A percentile compares a stretch with the other conserved stretches of the same genome.
phyloP scores from a whole-genome alignment of 306 rosid species.

The Lathyrus aphaca region DNA sequence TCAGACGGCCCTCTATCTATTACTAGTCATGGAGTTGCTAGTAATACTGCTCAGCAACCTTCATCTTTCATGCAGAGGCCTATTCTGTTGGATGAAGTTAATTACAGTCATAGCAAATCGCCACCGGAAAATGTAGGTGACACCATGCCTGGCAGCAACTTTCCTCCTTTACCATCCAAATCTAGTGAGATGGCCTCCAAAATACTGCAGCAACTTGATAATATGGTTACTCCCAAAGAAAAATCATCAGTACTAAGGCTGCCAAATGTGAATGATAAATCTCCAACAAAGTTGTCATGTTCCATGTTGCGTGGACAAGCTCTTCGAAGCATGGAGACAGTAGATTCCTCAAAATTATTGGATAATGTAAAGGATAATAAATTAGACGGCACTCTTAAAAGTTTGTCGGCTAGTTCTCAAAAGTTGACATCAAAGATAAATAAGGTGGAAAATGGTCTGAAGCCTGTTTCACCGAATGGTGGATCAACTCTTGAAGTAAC shows the following conservation, averaged over 20 bases:
- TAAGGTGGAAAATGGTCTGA: conserved; percentile 55
- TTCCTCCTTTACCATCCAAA: conserved; percentile 57
- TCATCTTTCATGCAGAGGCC: conserved; percentile 57
- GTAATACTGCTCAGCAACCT: conserved; percentile 45
- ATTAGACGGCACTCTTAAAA: conserved; percentile 36
- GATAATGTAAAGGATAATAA: conserved; percentile 41
- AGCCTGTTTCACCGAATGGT: conserved; percentile 41
- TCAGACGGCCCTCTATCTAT: conserved; percentile 49
- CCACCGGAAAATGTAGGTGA: conserved; percentile 53
- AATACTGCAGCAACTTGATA: conserved; percentile 85
- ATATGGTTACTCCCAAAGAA: conserved; percentile 69
- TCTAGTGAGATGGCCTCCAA: conserved; percentile 85
- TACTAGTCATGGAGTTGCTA: conserved; percentile 42
- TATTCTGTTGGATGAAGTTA: conserved; percentile 45
- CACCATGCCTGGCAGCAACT: conserved; percentile 55
- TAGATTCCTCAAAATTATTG: conserved; percentile 68
- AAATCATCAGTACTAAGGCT: conserved; percentile 57
- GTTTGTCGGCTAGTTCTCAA: conserved; percentile 41
- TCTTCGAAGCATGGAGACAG: conserved; percentile 77
- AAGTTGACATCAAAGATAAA: conserved; percentile 46
- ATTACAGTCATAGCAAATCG: conserved; percentile 38
- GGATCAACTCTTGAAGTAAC: conserved; percentile 38
- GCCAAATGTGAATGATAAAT: conserved; percentile 48
- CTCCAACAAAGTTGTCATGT: conserved; percentile 71
- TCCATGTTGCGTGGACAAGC: conserved; percentile 88